Conservation (phyloP, 257 asterid species). For the Nicotiana tomentosiformis region DNA sequence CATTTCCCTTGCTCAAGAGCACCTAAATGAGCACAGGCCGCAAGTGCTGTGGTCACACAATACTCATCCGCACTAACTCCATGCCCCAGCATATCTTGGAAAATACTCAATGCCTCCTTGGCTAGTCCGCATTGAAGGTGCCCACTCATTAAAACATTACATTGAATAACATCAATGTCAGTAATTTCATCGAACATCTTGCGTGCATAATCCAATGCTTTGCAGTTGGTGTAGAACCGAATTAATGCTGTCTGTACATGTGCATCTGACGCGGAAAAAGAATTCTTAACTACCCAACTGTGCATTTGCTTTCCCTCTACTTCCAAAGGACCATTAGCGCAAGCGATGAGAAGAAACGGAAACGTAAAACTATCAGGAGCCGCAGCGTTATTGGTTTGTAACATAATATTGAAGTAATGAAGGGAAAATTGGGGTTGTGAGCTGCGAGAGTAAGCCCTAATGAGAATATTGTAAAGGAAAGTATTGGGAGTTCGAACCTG, state of each 20-base stretch:
- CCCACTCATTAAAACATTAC: constrained; percentile 75
- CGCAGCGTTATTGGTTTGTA: constrained; percentile 13
- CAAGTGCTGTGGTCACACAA: constrained; percentile 53
- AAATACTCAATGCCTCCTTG: constrained; percentile 39
- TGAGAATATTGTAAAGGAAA: constrained; percentile 61
- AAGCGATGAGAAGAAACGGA: constrained; percentile 65
- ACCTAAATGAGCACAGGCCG: constrained; percentile 47
- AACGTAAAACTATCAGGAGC: constrained; percentile 58
- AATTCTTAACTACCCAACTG: constrained; percentile 46
- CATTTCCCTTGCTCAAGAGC: constrained; percentile 57
- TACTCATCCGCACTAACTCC: constrained; percentile 68
- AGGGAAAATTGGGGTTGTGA: constrained; percentile 35
- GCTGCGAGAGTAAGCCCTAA: constrained; percentile 47
- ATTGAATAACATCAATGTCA: constrained; percentile 45
- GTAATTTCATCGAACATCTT: constrained; percentile 45
- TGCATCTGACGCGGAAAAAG: constrained; percentile 32
- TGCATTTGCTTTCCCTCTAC: constrained; percentile 48
- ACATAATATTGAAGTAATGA: constrained; percentile 30
- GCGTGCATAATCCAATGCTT: constrained; percentile 40
- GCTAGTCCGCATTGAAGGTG: constrained; percentile 39
- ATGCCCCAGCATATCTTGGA: constrained; percentile 38
- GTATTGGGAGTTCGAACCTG: constrained; percentile 50
- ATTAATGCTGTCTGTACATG: constrained; percentile 66
- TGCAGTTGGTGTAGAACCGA: constrained; percentile 45
- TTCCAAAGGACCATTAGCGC: constrained; percentile 38